These are phyloP conservation scores for Prunus yedoensis DNA, from an alignment of 331 rosid species.

Conservation along the genomic window DNA sequence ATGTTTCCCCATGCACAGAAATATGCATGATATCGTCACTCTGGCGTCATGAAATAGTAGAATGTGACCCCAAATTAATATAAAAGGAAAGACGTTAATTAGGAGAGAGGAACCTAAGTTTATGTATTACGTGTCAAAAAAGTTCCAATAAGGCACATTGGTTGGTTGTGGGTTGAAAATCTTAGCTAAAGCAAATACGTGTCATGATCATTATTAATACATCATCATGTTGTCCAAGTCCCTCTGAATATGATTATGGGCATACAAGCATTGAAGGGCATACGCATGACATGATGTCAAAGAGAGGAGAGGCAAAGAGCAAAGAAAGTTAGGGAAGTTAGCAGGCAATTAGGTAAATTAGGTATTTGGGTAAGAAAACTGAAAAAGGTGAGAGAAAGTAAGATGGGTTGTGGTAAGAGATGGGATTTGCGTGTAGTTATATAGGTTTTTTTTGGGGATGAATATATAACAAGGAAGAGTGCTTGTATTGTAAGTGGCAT, in stretches of 20 bases:
- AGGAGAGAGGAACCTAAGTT: too few species aligned
- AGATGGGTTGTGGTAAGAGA: slow-evolving; percentile 12
- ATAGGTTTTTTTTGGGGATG: not conserved
- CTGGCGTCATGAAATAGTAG: too few species aligned
- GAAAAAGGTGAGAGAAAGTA: slow-evolving; percentile 2
- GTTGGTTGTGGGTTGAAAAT: too few species aligned
- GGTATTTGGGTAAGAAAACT: slow-evolving; percentile 10
- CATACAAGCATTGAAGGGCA: not conserved
- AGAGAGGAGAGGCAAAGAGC: slow-evolving; percentile 1
- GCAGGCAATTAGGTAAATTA: slow-evolving; percentile 28
- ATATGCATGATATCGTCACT: too few species aligned
- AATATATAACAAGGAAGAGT: not conserved
- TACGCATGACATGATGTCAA: not conserved
- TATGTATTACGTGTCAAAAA: too few species aligned
- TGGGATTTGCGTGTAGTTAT: slow-evolving; percentile 27
- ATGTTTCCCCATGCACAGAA: too few species aligned
- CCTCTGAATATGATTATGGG: slow-evolving; percentile 1
- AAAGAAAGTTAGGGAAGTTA: slow-evolving; percentile 25
- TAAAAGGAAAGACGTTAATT: too few species aligned
- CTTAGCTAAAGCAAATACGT: too few species aligned
- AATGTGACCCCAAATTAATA: too few species aligned
- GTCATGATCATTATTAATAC: too few species aligned
- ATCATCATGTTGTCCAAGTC: not conserved
- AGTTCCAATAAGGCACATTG: too few species aligned
- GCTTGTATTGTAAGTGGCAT: not conserved